phyloP scores from a whole-genome alignment of 2,329 filamentous ascomycete genomes.

The Aspergillus pseudonomiae region DNA sequence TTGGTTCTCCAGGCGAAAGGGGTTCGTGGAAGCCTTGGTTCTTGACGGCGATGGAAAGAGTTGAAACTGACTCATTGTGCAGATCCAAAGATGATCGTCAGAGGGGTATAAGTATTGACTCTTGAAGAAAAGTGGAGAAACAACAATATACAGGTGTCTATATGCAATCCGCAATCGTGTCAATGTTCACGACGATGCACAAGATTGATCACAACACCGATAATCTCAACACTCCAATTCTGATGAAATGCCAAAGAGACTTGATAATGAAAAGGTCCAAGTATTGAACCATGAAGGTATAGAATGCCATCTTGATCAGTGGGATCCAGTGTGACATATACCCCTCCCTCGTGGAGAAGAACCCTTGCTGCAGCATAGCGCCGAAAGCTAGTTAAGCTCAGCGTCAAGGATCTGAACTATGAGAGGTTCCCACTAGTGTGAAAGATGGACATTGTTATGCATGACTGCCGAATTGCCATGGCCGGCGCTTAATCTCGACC shows the following conservation, averaged over 20 bases:
- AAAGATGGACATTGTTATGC: slow-evolving; percentile 24
- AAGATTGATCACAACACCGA: not conserved
- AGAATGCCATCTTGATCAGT: slow-evolving; percentile 4
- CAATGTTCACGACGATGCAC: not conserved
- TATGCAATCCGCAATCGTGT: not conserved
- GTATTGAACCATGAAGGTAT: not conserved
- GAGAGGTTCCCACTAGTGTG: slow-evolving; percentile 25
- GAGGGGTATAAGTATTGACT: not conserved
- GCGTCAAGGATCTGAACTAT: slow-evolving; percentile 27
- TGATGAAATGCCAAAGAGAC: not conserved
- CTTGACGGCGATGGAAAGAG: slow-evolving; percentile 43
- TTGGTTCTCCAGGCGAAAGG: slow-evolving; percentile 34
- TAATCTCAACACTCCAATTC: not conserved
- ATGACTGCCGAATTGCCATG: slow-evolving; percentile 16
- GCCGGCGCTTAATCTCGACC: slow-evolving; percentile 33
- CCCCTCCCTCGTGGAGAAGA: slow-evolving; percentile 3
- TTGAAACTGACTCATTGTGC: slow-evolving; percentile 42
- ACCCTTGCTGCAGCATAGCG: slow-evolving; percentile 3
- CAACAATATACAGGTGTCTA: not conserved
- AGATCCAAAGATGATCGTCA: not conserved
- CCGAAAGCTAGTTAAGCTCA: slow-evolving; percentile 7
- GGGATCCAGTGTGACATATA: slow-evolving; percentile 13
- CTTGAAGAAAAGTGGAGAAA: not conserved
- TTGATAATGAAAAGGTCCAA: not conserved
- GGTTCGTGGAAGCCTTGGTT: slow-evolving; percentile 34